Base-by-base conservation (phyloP, 768 basidiomycete genomes). In the Candolleomyces efflorescens region DNA sequence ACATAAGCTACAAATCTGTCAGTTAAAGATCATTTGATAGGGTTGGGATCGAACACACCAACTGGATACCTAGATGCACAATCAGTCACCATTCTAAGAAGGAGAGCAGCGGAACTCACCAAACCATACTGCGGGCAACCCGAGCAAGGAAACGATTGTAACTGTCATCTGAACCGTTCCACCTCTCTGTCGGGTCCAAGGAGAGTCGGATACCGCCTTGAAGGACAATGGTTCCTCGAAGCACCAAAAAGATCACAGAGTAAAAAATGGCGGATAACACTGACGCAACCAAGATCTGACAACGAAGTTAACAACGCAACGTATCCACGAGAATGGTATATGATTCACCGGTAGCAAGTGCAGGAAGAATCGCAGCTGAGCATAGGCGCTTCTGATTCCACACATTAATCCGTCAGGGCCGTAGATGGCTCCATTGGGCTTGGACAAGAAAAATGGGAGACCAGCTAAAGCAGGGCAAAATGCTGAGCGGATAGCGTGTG, bases 111-210 rank as follows among this genome's bases (percentile, higher is more conserved):
- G 38, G 18, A 27, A 68, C 81, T 55, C 62, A 89, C 89, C 86
- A 90, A 46, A 89, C 73, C 85, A 90, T 86, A 56, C 80, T 84
- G 59, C 80, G 75, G 24, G 85, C 80, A 53, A 92, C 77, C n/a
- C 78, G 75, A 27, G 75, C 74, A 24, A 90, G 75, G 65, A 89
- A 87, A 23, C 73, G 77, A 57, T 82, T 79, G 64, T 89, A 89
- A 55, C 80, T 78, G 22, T 66, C 67, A 39, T 71, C 66, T 46
- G 64, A 62, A 15, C 69, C 71, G 39, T 68, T 71, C 75, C 78
- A 80, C 56, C 78, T 72, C 54, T 74, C 73, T 36, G 79, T 68
- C 26, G 77, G 79, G 61, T 81, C 75, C 52, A 83, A 64, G 38
- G 72, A 79, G 27, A 86, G 58, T 62, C 75, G 82, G 36, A 84